Base-by-base conservation (phyloP, 345 rosid genomes). In the Acer saccharum region DNA sequence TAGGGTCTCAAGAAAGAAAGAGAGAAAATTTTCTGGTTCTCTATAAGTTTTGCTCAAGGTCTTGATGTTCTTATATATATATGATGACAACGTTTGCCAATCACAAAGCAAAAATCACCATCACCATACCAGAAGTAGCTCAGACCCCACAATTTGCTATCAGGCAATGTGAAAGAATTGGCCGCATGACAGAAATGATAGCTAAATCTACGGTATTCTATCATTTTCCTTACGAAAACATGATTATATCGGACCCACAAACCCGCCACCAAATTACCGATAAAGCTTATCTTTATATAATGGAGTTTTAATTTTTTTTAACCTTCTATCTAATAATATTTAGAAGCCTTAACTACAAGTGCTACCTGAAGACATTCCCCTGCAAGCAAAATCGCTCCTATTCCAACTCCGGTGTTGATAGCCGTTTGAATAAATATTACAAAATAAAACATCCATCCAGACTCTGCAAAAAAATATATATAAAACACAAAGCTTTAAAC, bases 381-480 rank as follows among this genome's bases (percentile, higher is more conserved):
- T 3, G 95, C 90, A 50, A 96, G 93, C 77, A 96, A 84, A 75
- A 92, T 88, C 21, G 98, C 90, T 73, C 98, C 98, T 25, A 93
- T 96, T 46, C 98, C 87, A 3, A 96, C 83, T 71, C 98, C 98
- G 4, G 95, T 88, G 84, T 96, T 94, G 87, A 96, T 92, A 32
- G 94, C 92, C 1, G 97, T 89, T 82, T 96, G 99, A 86, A 96
- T 91, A 70, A 90, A 86, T 79, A 94, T 86, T 9, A 96, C 98
- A 60, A 96, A 90, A 78, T 92, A 94, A 82, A 94, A 96, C 98
- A 96, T 94, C 97, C 94, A 88, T 86, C 99, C 99, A 2, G 98
- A 92, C 80, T 98, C 98, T 96, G 89, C 69, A 78, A 66, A n/a
- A 68, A 48, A 29, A 29, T n/a, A n/a, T 27, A 27, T 29, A 29